Percentiles rank a stretch among this genome's conserved stretches.
phyloP scores from a whole-genome alignment of 2,329 filamentous ascomycete species.

The Ophiosphaerella narmari region DNA sequence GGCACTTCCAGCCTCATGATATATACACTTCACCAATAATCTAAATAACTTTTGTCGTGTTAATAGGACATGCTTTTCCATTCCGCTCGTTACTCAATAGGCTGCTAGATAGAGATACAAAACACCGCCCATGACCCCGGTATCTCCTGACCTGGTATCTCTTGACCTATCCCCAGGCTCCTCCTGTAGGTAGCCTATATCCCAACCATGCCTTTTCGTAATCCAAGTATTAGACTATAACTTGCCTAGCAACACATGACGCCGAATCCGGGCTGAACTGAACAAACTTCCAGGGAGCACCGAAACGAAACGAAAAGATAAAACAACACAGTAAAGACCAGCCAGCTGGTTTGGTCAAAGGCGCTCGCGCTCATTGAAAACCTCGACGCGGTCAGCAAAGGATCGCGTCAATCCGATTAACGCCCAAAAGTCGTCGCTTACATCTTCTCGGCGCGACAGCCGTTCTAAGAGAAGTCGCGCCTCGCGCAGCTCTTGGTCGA shows the following conservation, averaged over 20 bases:
- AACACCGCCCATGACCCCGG: neutral
- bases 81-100: constrained; percentile 2
- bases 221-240: neutral
- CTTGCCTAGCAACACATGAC: too few species aligned
- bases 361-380: constrained; percentile 39
- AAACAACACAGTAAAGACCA: constrained; percentile 1
- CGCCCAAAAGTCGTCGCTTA: constrained; percentile 81
- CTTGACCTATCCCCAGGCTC: neutral
- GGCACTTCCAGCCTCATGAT: too few species aligned
- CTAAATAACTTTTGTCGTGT: too few species aligned
- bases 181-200: neutral
- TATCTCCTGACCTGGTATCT: neutral
- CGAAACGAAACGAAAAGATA: neutral
- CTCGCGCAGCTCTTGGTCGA: constrained; percentile 57
- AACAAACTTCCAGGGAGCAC: neutral
- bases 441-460: constrained; percentile 71
- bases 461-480: constrained; percentile 75
- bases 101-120: constrained; percentile 5
- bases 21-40: too few species aligned
- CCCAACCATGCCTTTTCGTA: constrained; percentile 8
- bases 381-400: constrained; percentile 41
- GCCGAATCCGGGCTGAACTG: neutral
- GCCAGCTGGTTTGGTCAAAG: constrained; percentile 21
- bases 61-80: constrained; percentile 5
- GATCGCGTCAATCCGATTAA: constrained; percentile 49